Evolutionary conservation across 345 rosid species (phyloP).

Genomic region (Firmiana major): DNA sequence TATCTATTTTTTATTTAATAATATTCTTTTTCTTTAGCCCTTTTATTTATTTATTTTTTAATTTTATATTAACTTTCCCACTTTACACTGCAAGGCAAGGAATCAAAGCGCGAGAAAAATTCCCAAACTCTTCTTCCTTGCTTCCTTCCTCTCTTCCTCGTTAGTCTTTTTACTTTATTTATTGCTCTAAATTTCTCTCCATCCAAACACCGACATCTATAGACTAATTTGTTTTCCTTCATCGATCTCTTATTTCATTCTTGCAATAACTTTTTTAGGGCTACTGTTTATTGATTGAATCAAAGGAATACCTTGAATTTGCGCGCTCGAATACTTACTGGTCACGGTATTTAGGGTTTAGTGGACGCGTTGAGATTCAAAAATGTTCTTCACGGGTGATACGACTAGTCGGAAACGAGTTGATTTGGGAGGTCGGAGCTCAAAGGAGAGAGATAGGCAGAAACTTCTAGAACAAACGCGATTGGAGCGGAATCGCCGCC

Average conservation of each 20-base stretch:
- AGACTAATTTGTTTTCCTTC: not conserved
- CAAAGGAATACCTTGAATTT: not conserved
- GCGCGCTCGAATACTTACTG: too few relatives aligned
- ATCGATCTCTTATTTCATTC: not conserved
- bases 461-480: slow-evolving; percentile 94
- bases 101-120: slow-evolving; percentile 8
- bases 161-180: not conserved
- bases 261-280: not conserved
- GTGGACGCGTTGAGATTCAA: slow-evolving; percentile 14
- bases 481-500: slow-evolving; percentile 80
- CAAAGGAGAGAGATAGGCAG: slow-evolving; percentile 90
- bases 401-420: slow-evolving; percentile 89
- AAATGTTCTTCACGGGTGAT: slow-evolving; percentile 94
- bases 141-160: too few relatives aligned
- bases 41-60: too few relatives aligned
- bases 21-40: too few relatives aligned
- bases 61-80: slow-evolving; percentile 1
- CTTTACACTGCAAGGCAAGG: not conserved
- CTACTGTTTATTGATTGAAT: slow-evolving; percentile 15
- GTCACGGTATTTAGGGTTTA: not conserved
- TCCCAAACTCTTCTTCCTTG: not conserved
- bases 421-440: slow-evolving; percentile 95
- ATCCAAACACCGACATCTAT: slow-evolving; percentile 7
- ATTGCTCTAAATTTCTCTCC: slow-evolving; percentile 8
- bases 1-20: too few relatives aligned